phyloP scores from a whole-genome alignment of 225 moss, liverwort and hornwort species.

The Marchantia paleacea region DNA sequence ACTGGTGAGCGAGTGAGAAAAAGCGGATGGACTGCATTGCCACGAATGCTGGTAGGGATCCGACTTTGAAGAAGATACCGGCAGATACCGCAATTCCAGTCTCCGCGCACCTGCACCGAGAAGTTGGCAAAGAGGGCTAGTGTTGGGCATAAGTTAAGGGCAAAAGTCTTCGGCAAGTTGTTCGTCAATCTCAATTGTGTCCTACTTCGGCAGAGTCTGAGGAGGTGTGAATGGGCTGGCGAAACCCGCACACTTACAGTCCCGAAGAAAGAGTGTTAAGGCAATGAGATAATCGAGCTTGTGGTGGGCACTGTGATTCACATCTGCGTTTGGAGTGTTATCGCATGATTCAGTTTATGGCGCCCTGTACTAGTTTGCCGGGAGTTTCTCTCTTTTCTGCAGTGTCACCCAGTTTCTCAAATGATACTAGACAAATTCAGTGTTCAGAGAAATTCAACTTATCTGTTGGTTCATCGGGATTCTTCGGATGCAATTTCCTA shows the following conservation, averaged over 20 bases:
- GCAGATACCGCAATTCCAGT: neutral
- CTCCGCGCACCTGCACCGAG: neutral
- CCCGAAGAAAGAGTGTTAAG: neutral
- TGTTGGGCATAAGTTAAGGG: neutral
- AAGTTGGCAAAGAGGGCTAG: neutral
- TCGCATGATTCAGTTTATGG: constrained; percentile 23
- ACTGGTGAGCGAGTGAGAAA: neutral
- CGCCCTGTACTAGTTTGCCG: constrained; percentile 2
- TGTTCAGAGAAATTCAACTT: constrained; percentile 4
- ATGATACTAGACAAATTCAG: neutral
- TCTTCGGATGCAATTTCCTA: constrained; percentile 18
- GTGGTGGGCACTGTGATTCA: neutral
- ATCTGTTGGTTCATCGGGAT: neutral
- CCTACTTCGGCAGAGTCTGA: neutral
- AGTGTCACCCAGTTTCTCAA: neutral
- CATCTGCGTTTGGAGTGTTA: neutral
- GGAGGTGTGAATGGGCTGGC: neutral
- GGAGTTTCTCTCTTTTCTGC: constrained; percentile 10
- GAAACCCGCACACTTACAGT: neutral
- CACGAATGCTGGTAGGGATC: neutral
- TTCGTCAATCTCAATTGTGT: neutral
- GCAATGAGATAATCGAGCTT: neutral
- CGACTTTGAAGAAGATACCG: neutral
- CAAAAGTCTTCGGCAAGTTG: neutral
- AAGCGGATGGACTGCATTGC: neutral